Percentiles rank a stretch among this genome's conserved stretches.
phyloP scores from a whole-genome alignment of 2,329 filamentous ascomycete genomes.

The Sclerotinia sclerotiorum region DNA sequence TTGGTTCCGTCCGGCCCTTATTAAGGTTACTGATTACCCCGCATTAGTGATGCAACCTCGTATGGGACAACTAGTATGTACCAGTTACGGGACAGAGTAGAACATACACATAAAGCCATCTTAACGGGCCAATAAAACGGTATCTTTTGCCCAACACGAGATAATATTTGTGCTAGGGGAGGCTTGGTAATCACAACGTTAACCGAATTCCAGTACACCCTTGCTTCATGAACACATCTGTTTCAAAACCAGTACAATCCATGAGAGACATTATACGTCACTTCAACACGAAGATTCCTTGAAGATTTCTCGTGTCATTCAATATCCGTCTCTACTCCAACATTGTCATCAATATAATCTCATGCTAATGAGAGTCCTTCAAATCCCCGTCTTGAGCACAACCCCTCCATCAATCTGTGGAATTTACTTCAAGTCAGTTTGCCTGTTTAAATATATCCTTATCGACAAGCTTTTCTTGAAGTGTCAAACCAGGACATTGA shows the following conservation, averaged over 20 bases:
- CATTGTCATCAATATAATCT: too few species aligned
- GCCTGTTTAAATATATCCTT: too few species aligned
- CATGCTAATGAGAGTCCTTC: too few species aligned
- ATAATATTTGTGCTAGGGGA: background rate
- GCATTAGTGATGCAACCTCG: constrained; percentile 7
- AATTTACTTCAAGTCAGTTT: too few species aligned
- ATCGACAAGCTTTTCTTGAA: too few species aligned
- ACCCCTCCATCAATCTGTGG: too few species aligned
- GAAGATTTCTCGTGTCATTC: too few species aligned
- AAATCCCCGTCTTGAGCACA: too few species aligned
- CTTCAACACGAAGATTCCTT: background rate
- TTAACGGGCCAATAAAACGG: background rate
- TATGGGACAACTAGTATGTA: background rate
- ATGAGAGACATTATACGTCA: background rate
- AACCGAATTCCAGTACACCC: background rate
- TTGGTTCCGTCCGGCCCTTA: background rate
- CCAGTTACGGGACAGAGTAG: too few species aligned
- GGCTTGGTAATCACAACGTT: background rate
- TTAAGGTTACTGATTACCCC: background rate
- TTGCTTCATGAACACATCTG: background rate
- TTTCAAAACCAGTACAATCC: background rate
- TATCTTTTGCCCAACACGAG: background rate
- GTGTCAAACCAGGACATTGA: too few species aligned
- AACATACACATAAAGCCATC: background rate
- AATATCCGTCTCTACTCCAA: background rate